A percentile compares a stretch with the other conserved stretches of the same genome.
These are phyloP conservation scores for Raddia distichophylla DNA, from an alignment of 176 grass and related monocot species.

Conservation along the genomic window DNA sequence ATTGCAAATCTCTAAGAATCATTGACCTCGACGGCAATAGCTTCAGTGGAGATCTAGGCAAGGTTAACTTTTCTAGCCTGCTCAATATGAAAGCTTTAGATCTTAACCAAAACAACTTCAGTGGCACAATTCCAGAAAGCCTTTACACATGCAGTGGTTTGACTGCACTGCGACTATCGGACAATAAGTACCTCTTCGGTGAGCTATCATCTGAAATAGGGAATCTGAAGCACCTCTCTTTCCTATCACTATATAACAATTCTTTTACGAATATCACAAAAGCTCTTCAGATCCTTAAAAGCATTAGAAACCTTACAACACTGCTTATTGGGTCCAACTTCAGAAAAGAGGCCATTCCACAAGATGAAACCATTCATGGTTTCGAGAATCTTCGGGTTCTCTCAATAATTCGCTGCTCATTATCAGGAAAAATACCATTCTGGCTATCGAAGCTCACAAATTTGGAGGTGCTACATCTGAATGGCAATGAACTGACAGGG, in stretches of 20 bases:
- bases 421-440: constrained; percentile 38
- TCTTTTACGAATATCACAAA: constrained; percentile 23
- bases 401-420: background rate
- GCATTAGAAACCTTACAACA: background rate
- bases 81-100: constrained; percentile 25
- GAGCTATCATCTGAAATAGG: constrained; percentile 11
- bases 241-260: constrained; percentile 27
- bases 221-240: background rate
- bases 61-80: constrained; percentile 28
- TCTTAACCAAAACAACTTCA: background rate
- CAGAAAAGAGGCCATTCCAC: constrained; percentile 21
- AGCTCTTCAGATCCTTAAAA: constrained; percentile 37
- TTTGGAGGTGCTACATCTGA: background rate
- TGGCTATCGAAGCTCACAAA: constrained; percentile 42
- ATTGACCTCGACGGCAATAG: constrained; percentile 3
- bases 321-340: background rate
- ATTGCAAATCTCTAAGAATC: background rate
- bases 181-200: constrained; percentile 1
- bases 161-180: constrained; percentile 14
- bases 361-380: constrained; percentile 6
- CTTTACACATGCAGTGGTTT: constrained; percentile 35
- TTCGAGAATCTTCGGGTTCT: constrained; percentile 24
- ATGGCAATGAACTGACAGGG: constrained; percentile 37
- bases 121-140: constrained; percentile 31
- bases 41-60: constrained; percentile 8